Evolutionary conservation across 208 protist genomes (phyloP), one percentile per base, ranked within the genome.

Genomic region (Naegleria lovaniensis): DNA sequence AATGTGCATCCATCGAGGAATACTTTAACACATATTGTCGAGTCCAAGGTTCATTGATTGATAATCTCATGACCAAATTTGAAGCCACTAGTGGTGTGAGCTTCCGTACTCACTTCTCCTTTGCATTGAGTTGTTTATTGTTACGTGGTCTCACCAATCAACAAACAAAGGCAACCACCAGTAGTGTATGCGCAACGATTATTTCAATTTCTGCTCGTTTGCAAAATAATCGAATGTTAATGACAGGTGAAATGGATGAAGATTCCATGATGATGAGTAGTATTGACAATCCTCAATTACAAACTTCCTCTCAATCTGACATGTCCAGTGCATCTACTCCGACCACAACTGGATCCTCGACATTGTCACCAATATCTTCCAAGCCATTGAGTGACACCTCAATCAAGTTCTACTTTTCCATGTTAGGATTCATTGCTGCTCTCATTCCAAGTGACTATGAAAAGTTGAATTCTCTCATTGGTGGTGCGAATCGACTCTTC

Each of bases 51-150:
- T 38, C 48, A 0, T 3, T n/a, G 5, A 55, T 39, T 33, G 67
- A 79, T 79, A 16, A 85, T 16, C 38, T 89, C 1, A 67, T 89
- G 3, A 39, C 41, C 6, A 38, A 38, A 40, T 38, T 89, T 29
- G 85, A 89, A 89, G 19, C 9, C 16, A 41, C 29, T 22, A 41
- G 13, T 40, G 48, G 48, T 40, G 41, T 89, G 22, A 67, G 13
- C 22, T 89, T 89, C 48, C 13, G 15, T 22, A 67, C 85, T 67
- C 41, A 89, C 41, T 89, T 89, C 25, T 89, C 85, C 29, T 89
- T 89, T 40, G 85, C 85, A 25, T 13, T 89, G 5, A n/a, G 7
- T 19, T 25, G 22, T 51, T 40, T 89, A 0, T 89, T 89, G 5
- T 38, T 89, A 5, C n/a, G 36, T 11, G 85, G 85, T n/a, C 51